Evolutionary conservation across 108 stramenopile species (phyloP), one percentile per base, ranked within the genome.

Genomic region (Conticribra guillardii): DNA sequence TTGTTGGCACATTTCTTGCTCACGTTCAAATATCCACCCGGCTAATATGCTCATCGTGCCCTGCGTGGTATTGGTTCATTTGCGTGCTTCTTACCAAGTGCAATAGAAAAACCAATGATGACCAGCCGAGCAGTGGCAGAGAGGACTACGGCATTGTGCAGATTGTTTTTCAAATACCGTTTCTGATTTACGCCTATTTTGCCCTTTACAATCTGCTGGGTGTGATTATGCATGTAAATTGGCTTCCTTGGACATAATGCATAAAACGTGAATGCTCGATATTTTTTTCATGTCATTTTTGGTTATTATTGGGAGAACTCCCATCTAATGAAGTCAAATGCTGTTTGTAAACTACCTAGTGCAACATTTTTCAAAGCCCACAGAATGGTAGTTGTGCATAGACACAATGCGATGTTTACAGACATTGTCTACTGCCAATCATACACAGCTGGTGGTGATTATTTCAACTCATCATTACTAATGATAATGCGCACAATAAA

Each of bases 11-110:
- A 29, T 71, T 83, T 26, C 60, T 92, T 30, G 94, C 91, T 4
- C 94, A 95, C 54, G 89, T 95, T 17, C 91, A 95, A 80, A 88
- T 95, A 48, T 84, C 91, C 1, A 95, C 94, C 3, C 79, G 91
- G 23, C 67, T 95, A 50, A 83, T 95, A 30, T 91, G 84, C 73
- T 90, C 91, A 11, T 78, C 91, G 3, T 95, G 89, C 53, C 91
- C 90, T 24, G 91, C 90, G 2, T 56, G 87, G 4, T 89, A 90
- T 60, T 95, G 94, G 90, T 87, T 70, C 69, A 31, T 90, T 30
- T 52, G 83, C 30, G 17, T 26, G 27, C 34, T 66, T 27, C 7
- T 69, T 45, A 33, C 34, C 51, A 34, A 2, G 26, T 28, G 22
- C 19, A 30, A 18, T 47, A 22, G 41, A 11, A 62, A 52, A 23